Evolutionary conservation across 2,329 filamentous ascomycete species (phyloP).

Genomic region (Helminthosporium solani): DNA sequence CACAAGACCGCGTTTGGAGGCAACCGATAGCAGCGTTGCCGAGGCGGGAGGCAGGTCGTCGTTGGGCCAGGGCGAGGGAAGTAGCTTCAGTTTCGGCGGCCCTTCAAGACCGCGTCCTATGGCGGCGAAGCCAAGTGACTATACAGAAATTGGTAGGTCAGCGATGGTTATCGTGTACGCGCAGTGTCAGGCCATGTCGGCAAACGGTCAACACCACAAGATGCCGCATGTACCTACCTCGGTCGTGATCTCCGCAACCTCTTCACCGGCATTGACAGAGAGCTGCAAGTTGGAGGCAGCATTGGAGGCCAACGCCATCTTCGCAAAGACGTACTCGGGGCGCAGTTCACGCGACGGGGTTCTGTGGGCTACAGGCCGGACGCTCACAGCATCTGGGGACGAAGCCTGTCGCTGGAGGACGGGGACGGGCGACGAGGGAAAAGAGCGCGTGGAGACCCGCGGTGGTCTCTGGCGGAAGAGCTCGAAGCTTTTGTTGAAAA

Average conservation of each 20-base stretch:
- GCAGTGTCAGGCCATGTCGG: neutral
- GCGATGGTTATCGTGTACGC: neutral
- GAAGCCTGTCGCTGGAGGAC: conserved; percentile 19
- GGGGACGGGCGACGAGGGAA: conserved; percentile 12
- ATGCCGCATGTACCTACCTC: conserved; percentile 62
- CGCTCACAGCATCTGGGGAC: conserved; percentile 22
- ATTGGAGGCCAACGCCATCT: conserved; percentile 67
- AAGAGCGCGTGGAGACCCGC: conserved; percentile 22
- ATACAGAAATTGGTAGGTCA: conserved; percentile 12
- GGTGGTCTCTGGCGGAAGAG: conserved; percentile 28
- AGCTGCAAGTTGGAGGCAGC: conserved; percentile 46
- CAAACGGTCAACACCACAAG: too few relatives aligned
- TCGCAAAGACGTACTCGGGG: conserved; percentile 29
- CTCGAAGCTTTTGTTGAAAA: conserved; percentile 25
- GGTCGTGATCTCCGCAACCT: conserved; percentile 76
- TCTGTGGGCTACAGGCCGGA: conserved; percentile 20
- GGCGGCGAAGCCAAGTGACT: conserved; percentile 77
- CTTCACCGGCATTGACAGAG: conserved; percentile 57
- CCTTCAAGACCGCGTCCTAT: conserved; percentile 58
- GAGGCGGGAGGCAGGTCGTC: conserved; percentile 70
- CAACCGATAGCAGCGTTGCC: conserved; percentile 80
- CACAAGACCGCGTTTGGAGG: conserved; percentile 75
- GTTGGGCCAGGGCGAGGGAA: conserved; percentile 75
- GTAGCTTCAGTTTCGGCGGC: conserved; percentile 75
- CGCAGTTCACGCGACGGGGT: conserved; percentile 30